Conservation (phyloP, 148 eudicot species). For the Rheum nobile region DNA sequence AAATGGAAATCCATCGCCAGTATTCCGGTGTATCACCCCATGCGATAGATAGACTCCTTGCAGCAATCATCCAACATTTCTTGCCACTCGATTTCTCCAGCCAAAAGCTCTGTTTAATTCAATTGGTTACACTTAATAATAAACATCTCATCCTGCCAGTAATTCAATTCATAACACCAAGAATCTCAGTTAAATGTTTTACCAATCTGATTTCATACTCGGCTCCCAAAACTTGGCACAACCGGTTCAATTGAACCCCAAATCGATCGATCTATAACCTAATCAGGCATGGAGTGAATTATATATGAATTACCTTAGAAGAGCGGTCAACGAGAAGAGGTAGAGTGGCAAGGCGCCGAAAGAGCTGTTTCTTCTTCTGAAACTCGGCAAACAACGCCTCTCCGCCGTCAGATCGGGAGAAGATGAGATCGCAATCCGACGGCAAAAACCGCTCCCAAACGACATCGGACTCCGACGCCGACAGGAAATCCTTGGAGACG, state of each 20-base stretch:
- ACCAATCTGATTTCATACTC: too few species aligned
- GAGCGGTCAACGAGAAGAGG: constrained; percentile 42
- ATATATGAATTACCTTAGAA: constrained; percentile 38
- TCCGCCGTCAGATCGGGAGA: constrained; percentile 18
- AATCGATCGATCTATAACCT: neutral
- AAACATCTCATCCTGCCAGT: too few species aligned
- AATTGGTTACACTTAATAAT: too few species aligned
- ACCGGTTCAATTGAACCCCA: neutral
- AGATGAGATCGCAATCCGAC: constrained; percentile 26
- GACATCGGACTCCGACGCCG: constrained; percentile 40
- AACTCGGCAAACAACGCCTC: neutral
- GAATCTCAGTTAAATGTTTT: too few species aligned
- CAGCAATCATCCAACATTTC: constrained; percentile 21
- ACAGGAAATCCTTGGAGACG: constrained; percentile 25
- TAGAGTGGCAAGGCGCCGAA: constrained; percentile 23
- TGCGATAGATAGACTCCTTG: constrained; percentile 13
- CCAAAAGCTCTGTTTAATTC: constrained; percentile 18
- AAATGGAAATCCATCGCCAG: constrained; percentile 13
- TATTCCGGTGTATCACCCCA: neutral
- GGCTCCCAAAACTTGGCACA: too few species aligned
- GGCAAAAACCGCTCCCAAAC: constrained; percentile 41
- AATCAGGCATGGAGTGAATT: too few species aligned
- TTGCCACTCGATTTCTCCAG: constrained; percentile 24
- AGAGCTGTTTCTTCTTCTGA: constrained; percentile 32
- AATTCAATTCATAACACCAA: too few species aligned